These are phyloP conservation scores for Diaporthe capsici DNA, from an alignment of 2,329 filamentous ascomycete genomes.

Conservation along the genomic window DNA sequence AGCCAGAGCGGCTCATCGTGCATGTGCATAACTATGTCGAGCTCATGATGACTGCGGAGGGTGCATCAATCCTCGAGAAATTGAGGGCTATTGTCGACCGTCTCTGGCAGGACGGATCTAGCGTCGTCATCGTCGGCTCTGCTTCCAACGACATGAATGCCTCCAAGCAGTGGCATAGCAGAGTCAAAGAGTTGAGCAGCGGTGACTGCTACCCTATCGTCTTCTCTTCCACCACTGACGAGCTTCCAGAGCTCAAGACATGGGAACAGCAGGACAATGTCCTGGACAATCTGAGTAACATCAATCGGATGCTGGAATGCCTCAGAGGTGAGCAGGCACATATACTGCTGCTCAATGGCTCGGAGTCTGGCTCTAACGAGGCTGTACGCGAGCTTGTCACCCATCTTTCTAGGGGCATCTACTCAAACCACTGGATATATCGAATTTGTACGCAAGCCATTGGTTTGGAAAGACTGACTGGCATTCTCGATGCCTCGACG, in stretches of 20 bases:
- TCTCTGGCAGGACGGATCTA: slow-evolving; percentile 78
- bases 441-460: slow-evolving; percentile 49
- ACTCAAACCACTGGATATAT: slow-evolving; percentile 52
- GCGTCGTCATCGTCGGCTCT: slow-evolving; percentile 81
- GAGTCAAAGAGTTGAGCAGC: slow-evolving; percentile 50
- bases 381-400: slow-evolving; percentile 21
- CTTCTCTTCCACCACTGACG: slow-evolving; percentile 29
- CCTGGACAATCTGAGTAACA: slow-evolving; percentile 62
- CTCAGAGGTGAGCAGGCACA: slow-evolving; percentile 48
- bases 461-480: slow-evolving; percentile 41
- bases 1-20: slow-evolving; percentile 69
- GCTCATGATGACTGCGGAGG: slow-evolving; percentile 77
- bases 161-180: slow-evolving; percentile 47
- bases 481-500: slow-evolving; percentile 29
- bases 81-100: slow-evolving; percentile 80
- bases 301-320: slow-evolving; percentile 61
- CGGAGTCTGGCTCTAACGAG: slow-evolving; percentile 5
- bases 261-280: slow-evolving; percentile 55
- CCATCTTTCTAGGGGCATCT: slow-evolving; percentile 45
- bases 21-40: slow-evolving; percentile 88
- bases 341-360: slow-evolving; percentile 36
- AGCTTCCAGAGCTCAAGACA: slow-evolving; percentile 35
- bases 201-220: slow-evolving; percentile 49
- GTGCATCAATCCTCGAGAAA: slow-evolving; percentile 76
- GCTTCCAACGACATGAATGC: slow-evolving; percentile 73